Evolutionary conservation across 2,329 filamentous ascomycete genomes (phyloP).

Genomic region (Paraphaeosphaeria sporulosa): DNA sequence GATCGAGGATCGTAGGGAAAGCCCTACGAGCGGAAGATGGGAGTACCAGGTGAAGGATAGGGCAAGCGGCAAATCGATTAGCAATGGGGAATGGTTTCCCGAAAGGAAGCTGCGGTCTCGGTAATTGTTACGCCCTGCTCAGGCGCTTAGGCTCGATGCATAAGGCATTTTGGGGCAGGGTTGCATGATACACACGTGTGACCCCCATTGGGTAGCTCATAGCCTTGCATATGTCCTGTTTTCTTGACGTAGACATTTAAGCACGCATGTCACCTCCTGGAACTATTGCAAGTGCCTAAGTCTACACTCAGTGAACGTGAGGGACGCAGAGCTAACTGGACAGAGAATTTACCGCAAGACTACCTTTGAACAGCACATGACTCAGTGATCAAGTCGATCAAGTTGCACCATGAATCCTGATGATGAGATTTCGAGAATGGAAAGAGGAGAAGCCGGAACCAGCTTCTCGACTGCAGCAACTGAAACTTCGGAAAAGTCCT

Average conservation of each 20-base stretch:
- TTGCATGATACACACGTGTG: neutral
- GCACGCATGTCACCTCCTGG: too few relatives aligned
- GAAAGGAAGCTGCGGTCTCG: neutral
- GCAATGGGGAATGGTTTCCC: neutral
- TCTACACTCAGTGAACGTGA: neutral
- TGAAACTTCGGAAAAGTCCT: neutral
- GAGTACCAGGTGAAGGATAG: conserved; percentile 10
- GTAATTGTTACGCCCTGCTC: neutral
- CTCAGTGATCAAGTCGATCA: neutral
- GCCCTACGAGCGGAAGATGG: neutral
- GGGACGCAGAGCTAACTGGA: too few relatives aligned
- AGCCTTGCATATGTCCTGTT: neutral
- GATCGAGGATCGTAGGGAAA: neutral
- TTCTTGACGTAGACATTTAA: neutral
- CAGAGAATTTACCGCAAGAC: too few relatives aligned
- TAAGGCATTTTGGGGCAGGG: neutral
- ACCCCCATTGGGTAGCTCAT: neutral
- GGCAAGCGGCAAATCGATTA: neutral
- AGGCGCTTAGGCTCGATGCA: neutral
- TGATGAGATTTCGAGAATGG: neutral
- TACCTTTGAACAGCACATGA: too few relatives aligned
- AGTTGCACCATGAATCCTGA: neutral
- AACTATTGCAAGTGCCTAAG: neutral
- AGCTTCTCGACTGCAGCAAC: neutral
- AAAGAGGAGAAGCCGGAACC: neutral